Evolutionary conservation across 805 yeast species (phyloP), one percentile per base, ranked within the genome.

Genomic region (Tanozyma kutaoensis): DNA sequence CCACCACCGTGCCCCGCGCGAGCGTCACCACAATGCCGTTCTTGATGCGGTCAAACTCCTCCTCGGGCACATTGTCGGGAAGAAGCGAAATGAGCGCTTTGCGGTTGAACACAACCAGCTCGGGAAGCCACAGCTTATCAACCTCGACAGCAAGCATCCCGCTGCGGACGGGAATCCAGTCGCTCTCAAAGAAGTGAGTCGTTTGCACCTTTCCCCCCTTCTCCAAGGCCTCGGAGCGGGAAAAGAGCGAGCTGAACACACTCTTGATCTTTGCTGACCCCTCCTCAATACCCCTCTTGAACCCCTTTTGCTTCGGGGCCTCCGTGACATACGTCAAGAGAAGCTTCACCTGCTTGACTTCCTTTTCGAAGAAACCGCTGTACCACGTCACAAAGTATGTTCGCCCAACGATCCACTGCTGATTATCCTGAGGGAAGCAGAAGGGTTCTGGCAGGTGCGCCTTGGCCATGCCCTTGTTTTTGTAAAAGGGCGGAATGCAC

Each of bases 341-440:
- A 19, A 81, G 38, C 39, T 69, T 69, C 8, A 80, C 85, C 15
- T 70, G 66, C 25, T 68, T 56, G 14, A 69, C 78, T 3, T 56
- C 66, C 7, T 28, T 19, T 16, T 43, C 43, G 41, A 81, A 84
- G 46, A 56, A 76, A 26, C 66, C 61, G 2, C 88, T 64, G 51
- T 59, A 84, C 95, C 95, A 84, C 8, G 88, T 74, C 28, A 80
- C 50, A 42, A 85, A 84, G 40, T 80, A 78, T 1, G 80, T 69
- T 29, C 63, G 52, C 18, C 66, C 93, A 32, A 67, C 48, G 36
- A 66, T 64, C 52, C 79, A 58, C 22, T 55, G 61, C 9, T 62
- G 40, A 32, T 72, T 65, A 40, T 78, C 86, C 19, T 56, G 59
- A 9, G 95, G 95, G 13, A 80, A 68, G 50, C 95, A 84, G 50